Conservation (phyloP, 2,329 filamentous ascomycete species). For the Exophiala dermatitidis region DNA sequence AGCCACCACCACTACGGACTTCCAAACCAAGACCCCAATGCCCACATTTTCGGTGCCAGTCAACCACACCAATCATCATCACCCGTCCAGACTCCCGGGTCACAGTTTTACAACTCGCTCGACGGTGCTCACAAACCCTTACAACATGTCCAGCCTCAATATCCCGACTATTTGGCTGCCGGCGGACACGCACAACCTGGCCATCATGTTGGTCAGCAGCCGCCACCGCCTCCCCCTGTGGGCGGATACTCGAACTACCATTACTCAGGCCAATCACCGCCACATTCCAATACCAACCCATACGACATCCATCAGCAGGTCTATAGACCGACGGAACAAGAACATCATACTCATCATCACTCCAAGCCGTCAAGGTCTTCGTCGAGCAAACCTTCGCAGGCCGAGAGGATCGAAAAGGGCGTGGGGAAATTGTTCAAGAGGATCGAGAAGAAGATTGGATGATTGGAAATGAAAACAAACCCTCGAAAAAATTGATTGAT, state of each 20-base stretch:
- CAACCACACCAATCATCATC: not conserved
- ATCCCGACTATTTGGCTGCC: constrained; percentile 29
- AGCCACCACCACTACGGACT: not conserved
- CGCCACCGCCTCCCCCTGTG: constrained; percentile 18
- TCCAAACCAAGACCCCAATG: constrained; percentile 15
- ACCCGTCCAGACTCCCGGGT: constrained; percentile 26
- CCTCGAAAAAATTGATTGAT: not conserved
- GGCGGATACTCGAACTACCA: constrained; percentile 39
- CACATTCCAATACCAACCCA: constrained; percentile 17
- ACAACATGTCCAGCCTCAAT: constrained; percentile 31
- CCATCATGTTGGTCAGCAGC: not conserved
- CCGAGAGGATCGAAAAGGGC: constrained; percentile 36
- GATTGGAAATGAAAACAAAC: not conserved
- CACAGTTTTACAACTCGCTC: constrained; percentile 28
- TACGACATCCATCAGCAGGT: constrained; percentile 43
- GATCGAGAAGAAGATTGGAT: constrained; percentile 37
- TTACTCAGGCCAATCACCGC: constrained; percentile 32
- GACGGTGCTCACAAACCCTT: constrained; percentile 27
- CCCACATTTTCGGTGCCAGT: constrained; percentile 13
- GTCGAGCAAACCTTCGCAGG: constrained; percentile 28
- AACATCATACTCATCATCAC: constrained; percentile 34
- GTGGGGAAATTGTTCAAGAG: constrained; percentile 42
- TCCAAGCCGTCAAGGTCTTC: constrained; percentile 24
- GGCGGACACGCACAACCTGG: constrained; percentile 5
- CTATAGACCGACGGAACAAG: constrained; percentile 41